These are phyloP conservation scores for Flaveria brownii DNA, from an alignment of 129 eudicot genomes.

Conservation along the genomic window DNA sequence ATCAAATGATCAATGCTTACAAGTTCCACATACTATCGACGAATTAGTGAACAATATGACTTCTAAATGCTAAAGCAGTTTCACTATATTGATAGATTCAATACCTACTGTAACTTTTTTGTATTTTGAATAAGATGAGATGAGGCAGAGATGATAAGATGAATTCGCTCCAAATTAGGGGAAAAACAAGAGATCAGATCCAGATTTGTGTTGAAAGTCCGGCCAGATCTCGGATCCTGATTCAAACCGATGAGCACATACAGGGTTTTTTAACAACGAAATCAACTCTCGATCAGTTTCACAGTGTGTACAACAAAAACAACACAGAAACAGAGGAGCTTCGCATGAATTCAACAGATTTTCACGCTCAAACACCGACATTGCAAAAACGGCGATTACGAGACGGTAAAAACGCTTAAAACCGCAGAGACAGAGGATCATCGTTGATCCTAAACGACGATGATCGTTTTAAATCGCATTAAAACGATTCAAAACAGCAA, in stretches of 20 bases:
- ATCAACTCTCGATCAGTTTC: not conserved
- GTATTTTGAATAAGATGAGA: not conserved
- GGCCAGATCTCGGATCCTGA: conserved; percentile 16
- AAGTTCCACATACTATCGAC: not conserved
- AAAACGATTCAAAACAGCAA: not conserved
- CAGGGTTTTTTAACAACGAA: no score
- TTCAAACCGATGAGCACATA: not conserved
- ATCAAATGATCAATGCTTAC: conserved; percentile 5
- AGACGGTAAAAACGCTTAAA: not conserved
- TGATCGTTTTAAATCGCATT: not conserved
- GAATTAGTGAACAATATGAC: not conserved
- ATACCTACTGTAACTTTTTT: not conserved
- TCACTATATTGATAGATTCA: not conserved
- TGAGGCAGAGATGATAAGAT: not conserved
- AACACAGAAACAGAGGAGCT: conserved; percentile 15
- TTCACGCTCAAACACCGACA: conserved; percentile 5
- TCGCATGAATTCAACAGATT: conserved; percentile 3
- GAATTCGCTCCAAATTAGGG: not conserved
- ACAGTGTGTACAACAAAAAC: not conserved
- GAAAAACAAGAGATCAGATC: not conserved
- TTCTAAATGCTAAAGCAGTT: not conserved
- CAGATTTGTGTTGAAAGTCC: conserved; percentile 7
- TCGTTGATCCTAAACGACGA: not conserved
- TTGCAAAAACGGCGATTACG: conserved; percentile 5
- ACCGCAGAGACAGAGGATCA: not conserved